Percentiles rank a stretch among this genome's conserved stretches.
These are phyloP conservation scores for Fallopia convolvulus DNA, from an alignment of 148 eudicot genomes.

Conservation along the genomic window DNA sequence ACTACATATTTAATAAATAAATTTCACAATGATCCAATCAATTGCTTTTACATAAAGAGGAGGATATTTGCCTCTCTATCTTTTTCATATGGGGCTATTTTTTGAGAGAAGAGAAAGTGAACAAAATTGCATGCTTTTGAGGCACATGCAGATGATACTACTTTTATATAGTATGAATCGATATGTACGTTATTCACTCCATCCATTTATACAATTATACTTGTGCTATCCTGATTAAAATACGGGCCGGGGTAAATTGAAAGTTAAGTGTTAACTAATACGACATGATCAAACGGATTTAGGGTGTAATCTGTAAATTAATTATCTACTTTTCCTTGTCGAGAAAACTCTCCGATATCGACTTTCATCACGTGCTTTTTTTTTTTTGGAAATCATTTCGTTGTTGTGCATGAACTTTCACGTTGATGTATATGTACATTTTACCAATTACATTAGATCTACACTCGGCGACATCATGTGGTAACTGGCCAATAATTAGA, in stretches of 20 bases:
- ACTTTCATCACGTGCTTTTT: too few relatives aligned
- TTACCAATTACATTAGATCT: too few relatives aligned
- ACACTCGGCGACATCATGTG: too few relatives aligned
- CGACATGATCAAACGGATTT: too few relatives aligned
- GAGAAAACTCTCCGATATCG: too few relatives aligned
- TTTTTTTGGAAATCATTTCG: too few relatives aligned
- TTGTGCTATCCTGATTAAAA: not conserved
- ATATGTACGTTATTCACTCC: not conserved
- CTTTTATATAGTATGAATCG: not conserved
- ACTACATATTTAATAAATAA: not conserved
- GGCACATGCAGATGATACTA: constrained; percentile 1
- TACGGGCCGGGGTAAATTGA: not conserved
- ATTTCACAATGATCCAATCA: not conserved
- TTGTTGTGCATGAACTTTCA: too few relatives aligned
- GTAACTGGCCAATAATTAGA: too few relatives aligned
- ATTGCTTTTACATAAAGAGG: constrained; percentile 6
- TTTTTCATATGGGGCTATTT: not conserved
- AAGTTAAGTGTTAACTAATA: not conserved
- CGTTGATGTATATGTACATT: too few relatives aligned
- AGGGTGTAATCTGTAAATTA: too few relatives aligned
- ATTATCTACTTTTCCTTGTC: too few relatives aligned
- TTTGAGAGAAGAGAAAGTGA: constrained; percentile 3
- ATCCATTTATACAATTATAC: not conserved
- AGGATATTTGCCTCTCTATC: not conserved
- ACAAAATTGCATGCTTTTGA: not conserved